Evolutionary conservation across 2,329 filamentous ascomycete species (phyloP).

Genomic region (Dothistroma pini): DNA sequence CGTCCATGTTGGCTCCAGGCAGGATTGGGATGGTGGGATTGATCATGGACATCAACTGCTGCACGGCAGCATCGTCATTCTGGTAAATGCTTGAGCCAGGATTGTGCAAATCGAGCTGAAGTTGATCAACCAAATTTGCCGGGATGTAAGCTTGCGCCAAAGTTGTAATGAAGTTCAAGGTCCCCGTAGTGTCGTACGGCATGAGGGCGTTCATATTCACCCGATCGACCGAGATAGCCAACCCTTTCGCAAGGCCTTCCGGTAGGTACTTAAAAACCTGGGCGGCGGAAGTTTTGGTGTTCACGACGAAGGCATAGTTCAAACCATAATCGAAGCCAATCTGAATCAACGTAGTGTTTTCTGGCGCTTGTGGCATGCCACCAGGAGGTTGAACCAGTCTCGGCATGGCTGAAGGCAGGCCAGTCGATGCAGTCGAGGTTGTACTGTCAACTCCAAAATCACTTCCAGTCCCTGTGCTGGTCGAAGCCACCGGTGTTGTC

Average conservation of each 20-base stretch:
- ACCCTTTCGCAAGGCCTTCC: constrained; percentile 62
- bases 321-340: constrained; percentile 77
- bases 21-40: constrained; percentile 75
- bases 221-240: constrained; percentile 49
- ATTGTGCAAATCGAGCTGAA: constrained; percentile 66
- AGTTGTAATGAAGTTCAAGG: constrained; percentile 76
- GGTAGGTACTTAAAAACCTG: constrained; percentile 84
- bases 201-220: constrained; percentile 67
- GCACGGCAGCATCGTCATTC: constrained; percentile 62
- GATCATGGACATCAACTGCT: constrained; percentile 73
- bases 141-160: constrained; percentile 56
- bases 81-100: constrained; percentile 73
- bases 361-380: constrained; percentile 53
- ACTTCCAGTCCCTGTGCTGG: constrained; percentile 12
- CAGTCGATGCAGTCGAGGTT: constrained; percentile 45
- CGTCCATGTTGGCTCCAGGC: constrained; percentile 45
- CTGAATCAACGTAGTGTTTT: constrained; percentile 69
- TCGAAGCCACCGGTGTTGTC: constrained; percentile 10
- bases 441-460: constrained; percentile 39
- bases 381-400: constrained; percentile 70
- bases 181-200: constrained; percentile 68
- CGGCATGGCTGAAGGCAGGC: constrained; percentile 65
- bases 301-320: constrained; percentile 80
- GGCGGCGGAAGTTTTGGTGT: constrained; percentile 65
- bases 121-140: constrained; percentile 46